A percentile compares a stretch with the other conserved stretches of the same genome.
phyloP scores from a whole-genome alignment of 176 grass and related monocot genomes.

The Paspalum notatum region DNA sequence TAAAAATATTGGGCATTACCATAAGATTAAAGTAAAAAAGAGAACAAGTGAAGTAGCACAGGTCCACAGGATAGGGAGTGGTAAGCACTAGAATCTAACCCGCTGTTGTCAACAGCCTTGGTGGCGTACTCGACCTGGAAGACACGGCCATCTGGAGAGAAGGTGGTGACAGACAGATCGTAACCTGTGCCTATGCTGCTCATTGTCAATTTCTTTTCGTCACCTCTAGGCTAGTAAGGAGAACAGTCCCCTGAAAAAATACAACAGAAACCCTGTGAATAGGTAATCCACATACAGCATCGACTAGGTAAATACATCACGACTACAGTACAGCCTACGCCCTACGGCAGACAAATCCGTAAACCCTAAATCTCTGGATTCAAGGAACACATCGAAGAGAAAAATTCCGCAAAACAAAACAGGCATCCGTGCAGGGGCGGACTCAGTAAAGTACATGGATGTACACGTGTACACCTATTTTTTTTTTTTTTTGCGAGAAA shows the following conservation, averaged over 20 bases:
- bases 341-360: background rate
- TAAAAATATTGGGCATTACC: constrained; percentile 24
- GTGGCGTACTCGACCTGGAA: constrained; percentile 94
- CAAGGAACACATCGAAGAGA: too few relatives aligned
- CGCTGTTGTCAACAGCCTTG: constrained; percentile 92
- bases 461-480: background rate
- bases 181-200: constrained; percentile 96
- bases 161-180: constrained; percentile 88
- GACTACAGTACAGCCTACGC: background rate
- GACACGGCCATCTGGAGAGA: constrained; percentile 83
- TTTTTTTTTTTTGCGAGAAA: background rate
- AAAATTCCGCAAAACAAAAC: too few relatives aligned
- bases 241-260: background rate
- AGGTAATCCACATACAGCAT: background rate
- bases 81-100: constrained; percentile 45
- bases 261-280: background rate
- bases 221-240: background rate
- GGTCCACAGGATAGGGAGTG: background rate
- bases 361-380: too few relatives aligned
- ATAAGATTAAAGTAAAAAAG: background rate
- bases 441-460: background rate
- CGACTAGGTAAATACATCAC: background rate
- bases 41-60: constrained; percentile 14
- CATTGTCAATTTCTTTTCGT: constrained; percentile 41
- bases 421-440: background rate